These are phyloP conservation scores for Anaeromyces robustus DNA, from an alignment of 192 early-diverging fungal species.

Conservation along the genomic window DNA sequence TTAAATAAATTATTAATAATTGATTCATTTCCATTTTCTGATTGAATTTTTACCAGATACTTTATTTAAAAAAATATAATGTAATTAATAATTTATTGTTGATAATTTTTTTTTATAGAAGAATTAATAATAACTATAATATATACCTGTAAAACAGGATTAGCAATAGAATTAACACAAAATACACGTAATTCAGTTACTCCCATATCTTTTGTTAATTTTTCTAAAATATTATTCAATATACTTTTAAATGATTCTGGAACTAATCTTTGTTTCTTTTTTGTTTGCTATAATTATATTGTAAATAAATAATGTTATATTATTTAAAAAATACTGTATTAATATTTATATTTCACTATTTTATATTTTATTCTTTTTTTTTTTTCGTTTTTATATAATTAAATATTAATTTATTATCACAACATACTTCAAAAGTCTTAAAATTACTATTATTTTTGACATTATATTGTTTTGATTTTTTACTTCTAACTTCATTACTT, in stretches of 20 bases:
- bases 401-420: not conserved
- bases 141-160: slow-evolving; percentile 64
- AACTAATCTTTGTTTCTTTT: slow-evolving; percentile 24
- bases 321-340: too few relatives aligned
- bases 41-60: slow-evolving; percentile 4
- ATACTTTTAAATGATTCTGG: slow-evolving; percentile 44
- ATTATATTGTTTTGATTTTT: slow-evolving; percentile 46
- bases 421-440: not conserved
- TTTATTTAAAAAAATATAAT: not conserved
- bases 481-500: slow-evolving; percentile 46
- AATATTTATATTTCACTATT: too few relatives aligned
- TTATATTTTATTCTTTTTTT: too few relatives aligned
- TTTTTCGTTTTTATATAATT: not conserved
- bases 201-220: slow-evolving; percentile 27
- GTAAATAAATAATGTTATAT: too few relatives aligned
- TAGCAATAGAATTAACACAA: slow-evolving; percentile 52
- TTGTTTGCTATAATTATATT: not conserved
- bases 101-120: too few relatives aligned
- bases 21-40: slow-evolving; percentile 9
- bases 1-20: slow-evolving; percentile 7
- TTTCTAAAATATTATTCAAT: slow-evolving; percentile 31
- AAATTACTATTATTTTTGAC: slow-evolving; percentile 13
- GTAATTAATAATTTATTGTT: too few relatives aligned
- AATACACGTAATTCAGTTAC: slow-evolving; percentile 31
- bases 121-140: too few relatives aligned